phyloP scores from a whole-genome alignment of 1,284 basidiomycete species.

The Rugosomyces carneus region DNA sequence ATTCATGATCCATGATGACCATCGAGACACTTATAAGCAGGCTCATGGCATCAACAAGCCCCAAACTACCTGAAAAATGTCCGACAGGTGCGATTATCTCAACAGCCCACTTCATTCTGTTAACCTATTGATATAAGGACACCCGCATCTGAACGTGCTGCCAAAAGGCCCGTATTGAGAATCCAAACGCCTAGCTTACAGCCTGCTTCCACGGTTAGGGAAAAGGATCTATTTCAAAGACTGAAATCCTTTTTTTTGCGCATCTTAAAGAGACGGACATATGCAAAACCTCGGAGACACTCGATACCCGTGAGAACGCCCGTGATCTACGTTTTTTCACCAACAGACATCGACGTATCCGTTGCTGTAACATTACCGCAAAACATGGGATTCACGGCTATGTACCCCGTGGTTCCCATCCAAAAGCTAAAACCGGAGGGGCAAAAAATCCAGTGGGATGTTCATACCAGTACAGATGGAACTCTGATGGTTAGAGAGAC shows the following conservation, averaged over 20 bases:
- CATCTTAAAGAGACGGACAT: conserved; percentile 2
- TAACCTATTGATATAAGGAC: background rate
- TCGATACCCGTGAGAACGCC: conserved; percentile 20
- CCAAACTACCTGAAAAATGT: background rate
- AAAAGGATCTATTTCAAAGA: conserved; percentile 1
- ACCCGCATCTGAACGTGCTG: background rate
- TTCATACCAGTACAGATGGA: conserved; percentile 21
- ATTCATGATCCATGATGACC: conserved; percentile 1
- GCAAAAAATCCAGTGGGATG: conserved; percentile 22
- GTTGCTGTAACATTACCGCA: conserved; percentile 23
- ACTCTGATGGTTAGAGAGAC: conserved; percentile 21
- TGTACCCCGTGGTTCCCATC: conserved; percentile 27
- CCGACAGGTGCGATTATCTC: background rate
- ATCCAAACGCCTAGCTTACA: background rate
- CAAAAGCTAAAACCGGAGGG: conserved; percentile 11
- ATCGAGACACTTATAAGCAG: background rate
- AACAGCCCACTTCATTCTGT: background rate
- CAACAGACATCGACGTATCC: conserved; percentile 16
- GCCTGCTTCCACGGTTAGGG: background rate
- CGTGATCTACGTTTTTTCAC: conserved; percentile 28
- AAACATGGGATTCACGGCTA: conserved; percentile 26
- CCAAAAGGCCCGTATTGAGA: background rate
- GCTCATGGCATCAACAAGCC: background rate
- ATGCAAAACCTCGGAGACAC: background rate
- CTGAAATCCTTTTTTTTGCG: conserved; percentile 8